Conservation (phyloP, 176 grass and related monocot species). For the Alloteropsis semialata region DNA sequence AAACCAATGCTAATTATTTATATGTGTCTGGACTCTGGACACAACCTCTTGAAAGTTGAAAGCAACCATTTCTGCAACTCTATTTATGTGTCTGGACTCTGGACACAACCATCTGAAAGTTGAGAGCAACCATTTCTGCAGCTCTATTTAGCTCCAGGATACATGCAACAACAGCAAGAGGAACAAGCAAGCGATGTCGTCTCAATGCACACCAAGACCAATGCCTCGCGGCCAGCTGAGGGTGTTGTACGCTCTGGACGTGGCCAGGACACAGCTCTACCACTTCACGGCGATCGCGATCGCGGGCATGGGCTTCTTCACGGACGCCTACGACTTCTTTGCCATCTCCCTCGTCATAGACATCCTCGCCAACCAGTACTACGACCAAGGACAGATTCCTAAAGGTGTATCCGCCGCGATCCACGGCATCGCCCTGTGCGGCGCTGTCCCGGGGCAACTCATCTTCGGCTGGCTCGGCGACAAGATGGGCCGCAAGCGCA, state of each 20-base stretch:
- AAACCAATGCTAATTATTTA: neutral
- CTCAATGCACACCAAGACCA: neutral
- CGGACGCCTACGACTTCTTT: constrained; percentile 50
- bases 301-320: constrained; percentile 53
- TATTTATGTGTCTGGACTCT: neutral
- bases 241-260: constrained; percentile 31
- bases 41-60: neutral
- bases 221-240: constrained; percentile 21
- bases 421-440: constrained; percentile 34
- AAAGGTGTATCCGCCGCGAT: neutral
- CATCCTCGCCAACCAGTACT: constrained; percentile 34
- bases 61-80: neutral
- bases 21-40: neutral
- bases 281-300: constrained; percentile 27
- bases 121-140: neutral
- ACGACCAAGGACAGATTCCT: rapidly evolving
- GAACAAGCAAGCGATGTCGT: neutral
- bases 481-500: constrained; percentile 46
- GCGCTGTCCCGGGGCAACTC: constrained; percentile 34
- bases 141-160: neutral
- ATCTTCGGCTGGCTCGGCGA: constrained; percentile 63
- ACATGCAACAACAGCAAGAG: neutral
- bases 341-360: constrained; percentile 30
- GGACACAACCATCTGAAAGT: too few relatives aligned
- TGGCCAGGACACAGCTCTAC: constrained; percentile 35